Percentiles rank a stretch among this genome's conserved stretches.
phyloP scores from a whole-genome alignment of 2,329 filamentous ascomycete genomes.

The Colletotrichum sojae region DNA sequence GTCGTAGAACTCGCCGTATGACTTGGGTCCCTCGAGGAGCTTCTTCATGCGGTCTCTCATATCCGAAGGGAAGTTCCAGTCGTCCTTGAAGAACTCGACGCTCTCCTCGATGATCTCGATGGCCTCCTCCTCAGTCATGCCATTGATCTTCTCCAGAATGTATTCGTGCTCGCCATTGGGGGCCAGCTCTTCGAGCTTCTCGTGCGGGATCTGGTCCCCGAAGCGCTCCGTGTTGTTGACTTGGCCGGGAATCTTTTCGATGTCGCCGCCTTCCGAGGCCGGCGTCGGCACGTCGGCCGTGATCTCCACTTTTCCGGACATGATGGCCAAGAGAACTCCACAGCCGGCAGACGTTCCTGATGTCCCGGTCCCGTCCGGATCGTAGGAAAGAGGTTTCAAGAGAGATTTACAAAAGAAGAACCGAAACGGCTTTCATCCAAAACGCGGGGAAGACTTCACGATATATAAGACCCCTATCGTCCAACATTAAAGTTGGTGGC shows the following conservation, averaged over 20 bases:
- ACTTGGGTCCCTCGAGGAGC: constrained; percentile 55
- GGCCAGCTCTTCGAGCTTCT: constrained; percentile 57
- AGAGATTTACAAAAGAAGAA: not conserved
- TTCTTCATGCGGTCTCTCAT: constrained; percentile 58
- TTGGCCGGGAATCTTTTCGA: constrained; percentile 34
- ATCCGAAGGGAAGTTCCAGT: constrained; percentile 60
- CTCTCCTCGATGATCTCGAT: constrained; percentile 55
- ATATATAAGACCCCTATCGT: constrained; percentile 23
- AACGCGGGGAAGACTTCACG: not conserved
- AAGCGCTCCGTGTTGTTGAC: constrained; percentile 28
- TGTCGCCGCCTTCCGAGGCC: constrained; percentile 22
- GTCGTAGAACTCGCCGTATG: constrained; percentile 57
- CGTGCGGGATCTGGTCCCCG: constrained; percentile 55
- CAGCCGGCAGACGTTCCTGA: not conserved
- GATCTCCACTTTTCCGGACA: constrained; percentile 38
- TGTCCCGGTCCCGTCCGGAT: not conserved
- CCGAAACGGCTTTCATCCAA: too few relatives aligned
- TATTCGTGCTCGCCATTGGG: constrained; percentile 60
- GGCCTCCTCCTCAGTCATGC: constrained; percentile 59
- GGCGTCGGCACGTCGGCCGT: constrained; percentile 19
- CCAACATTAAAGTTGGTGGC: constrained; percentile 30
- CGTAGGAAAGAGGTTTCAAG: not conserved
- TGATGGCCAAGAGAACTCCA: constrained; percentile 11
- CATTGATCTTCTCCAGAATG: constrained; percentile 57
- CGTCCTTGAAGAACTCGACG: constrained; percentile 56